phyloP scores from a whole-genome alignment of 1,139 yeast genomes.

The Nakaseomyces nivariensis region DNA sequence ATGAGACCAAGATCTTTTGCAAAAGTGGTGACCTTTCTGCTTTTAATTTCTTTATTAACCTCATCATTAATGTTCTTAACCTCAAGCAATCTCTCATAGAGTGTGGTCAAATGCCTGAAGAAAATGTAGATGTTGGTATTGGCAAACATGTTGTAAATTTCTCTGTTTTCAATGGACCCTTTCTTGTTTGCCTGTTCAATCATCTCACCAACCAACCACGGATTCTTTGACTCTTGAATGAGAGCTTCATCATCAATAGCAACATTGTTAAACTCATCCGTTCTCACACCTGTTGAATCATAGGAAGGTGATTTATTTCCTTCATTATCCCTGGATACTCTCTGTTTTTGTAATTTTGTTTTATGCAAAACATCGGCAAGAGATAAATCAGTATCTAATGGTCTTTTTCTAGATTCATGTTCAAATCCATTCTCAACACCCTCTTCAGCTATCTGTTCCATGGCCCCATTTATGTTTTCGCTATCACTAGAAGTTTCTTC shows the following conservation, averaged over 20 bases:
- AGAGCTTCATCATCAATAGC: slow-evolving; percentile 28
- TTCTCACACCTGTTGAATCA: slow-evolving; percentile 7
- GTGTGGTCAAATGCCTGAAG: slow-evolving; percentile 73
- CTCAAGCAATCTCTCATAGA: slow-evolving; percentile 71
- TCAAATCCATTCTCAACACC: slow-evolving; percentile 5
- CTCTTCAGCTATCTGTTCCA: slow-evolving; percentile 4
- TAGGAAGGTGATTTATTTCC: slow-evolving; percentile 9
- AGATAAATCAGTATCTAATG: slow-evolving; percentile 52
- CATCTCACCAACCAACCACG: slow-evolving; percentile 53
- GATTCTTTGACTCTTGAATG: slow-evolving; percentile 30
- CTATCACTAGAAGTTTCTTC: slow-evolving; percentile 15
- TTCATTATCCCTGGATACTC: slow-evolving; percentile 30
- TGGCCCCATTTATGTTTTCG: slow-evolving; percentile 14
- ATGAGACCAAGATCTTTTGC: slow-evolving; percentile 81
- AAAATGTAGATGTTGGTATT: slow-evolving; percentile 89
- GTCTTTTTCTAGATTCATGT: slow-evolving; percentile 34
- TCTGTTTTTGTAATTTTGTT: slow-evolving; percentile 41
- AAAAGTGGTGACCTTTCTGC: slow-evolving; percentile 63
- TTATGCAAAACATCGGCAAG: slow-evolving; percentile 65
- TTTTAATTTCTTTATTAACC: slow-evolving; percentile 62
- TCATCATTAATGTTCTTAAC: slow-evolving; percentile 57
- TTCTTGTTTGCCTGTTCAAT: slow-evolving; percentile 34
- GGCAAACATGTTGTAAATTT: slow-evolving; percentile 67
- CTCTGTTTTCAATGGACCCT: slow-evolving; percentile 27
- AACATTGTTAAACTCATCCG: slow-evolving; percentile 9